Evolutionary conservation across 2,329 filamentous ascomycete genomes (phyloP).

Genomic region (Diaporthe ilicicola): DNA sequence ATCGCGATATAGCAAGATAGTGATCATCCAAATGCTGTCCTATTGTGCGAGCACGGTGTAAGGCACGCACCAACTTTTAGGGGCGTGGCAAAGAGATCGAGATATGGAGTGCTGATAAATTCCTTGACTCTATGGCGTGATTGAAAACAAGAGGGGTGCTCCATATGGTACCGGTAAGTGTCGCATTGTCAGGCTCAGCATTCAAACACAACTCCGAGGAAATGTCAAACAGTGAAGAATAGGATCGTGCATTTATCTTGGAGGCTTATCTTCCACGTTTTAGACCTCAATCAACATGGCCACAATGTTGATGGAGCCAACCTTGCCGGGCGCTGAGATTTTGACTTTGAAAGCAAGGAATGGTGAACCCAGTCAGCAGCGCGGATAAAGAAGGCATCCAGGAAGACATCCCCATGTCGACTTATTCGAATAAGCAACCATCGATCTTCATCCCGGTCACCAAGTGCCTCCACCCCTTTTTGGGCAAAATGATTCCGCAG

Average conservation of each 20-base stretch:
- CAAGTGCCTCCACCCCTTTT: not conserved
- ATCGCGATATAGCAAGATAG: not conserved
- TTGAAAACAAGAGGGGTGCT: not conserved
- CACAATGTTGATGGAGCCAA: no score
- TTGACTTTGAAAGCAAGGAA: not conserved
- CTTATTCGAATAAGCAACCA: not conserved
- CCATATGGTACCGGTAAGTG: not conserved
- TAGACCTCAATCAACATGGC: not conserved
- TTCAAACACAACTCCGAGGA: no score
- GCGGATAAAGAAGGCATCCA: not conserved
- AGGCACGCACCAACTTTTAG: not conserved
- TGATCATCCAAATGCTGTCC: not conserved
- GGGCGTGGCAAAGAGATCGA: not conserved
- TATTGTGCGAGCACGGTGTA: conserved; percentile 1
- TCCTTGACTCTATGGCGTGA: conserved; percentile 1
- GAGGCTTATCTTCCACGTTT: not conserved
- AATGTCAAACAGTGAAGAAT: no score
- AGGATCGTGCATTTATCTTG: not conserved
- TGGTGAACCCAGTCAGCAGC: not conserved
- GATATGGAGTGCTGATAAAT: conserved; percentile 2
- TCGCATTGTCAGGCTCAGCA: no score
- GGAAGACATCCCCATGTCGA: not conserved
- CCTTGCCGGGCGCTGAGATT: no score
- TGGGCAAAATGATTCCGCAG: not conserved
- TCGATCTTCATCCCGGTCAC: not conserved